Percentiles rank a stretch among this genome's conserved stretches.
These are phyloP conservation scores for Acanthamoeba culbertsoni DNA, from an alignment of 208 protist genomes.

Conservation along the genomic window DNA sequence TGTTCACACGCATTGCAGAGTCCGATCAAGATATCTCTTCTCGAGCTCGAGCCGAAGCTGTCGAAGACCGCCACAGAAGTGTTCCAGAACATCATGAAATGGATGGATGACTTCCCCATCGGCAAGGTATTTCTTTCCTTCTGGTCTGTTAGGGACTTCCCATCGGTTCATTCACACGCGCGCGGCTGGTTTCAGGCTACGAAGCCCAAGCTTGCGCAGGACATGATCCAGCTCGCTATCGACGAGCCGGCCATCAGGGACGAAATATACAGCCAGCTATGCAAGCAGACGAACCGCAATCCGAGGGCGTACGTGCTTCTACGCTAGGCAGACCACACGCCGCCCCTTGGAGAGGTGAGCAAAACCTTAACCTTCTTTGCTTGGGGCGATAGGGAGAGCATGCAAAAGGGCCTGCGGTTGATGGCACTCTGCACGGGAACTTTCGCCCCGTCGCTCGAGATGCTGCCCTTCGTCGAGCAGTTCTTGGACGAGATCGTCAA, in stretches of 20 bases:
- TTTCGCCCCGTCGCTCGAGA: background rate
- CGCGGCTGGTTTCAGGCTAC: background rate
- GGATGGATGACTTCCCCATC: conserved; percentile 54
- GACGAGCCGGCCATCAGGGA: background rate
- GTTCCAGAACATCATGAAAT: conserved; percentile 57
- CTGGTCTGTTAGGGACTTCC: background rate
- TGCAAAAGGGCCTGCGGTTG: conserved; percentile 19
- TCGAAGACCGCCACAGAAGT: background rate
- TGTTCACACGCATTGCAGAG: background rate
- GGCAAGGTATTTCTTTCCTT: background rate
- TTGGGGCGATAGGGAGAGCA: background rate
- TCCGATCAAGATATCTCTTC: conserved; percentile 43
- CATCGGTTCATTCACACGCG: too few relatives aligned
- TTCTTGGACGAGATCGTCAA: background rate
- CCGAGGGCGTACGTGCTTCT: background rate
- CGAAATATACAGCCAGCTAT: conserved; percentile 47
- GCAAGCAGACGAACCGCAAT: conserved; percentile 41
- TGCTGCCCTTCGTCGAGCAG: conserved; percentile 50
- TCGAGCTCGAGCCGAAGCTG: background rate
- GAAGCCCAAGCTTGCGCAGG: conserved; percentile 37
- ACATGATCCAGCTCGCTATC: conserved; percentile 10
- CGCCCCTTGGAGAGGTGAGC: background rate
- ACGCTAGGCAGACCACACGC: background rate
- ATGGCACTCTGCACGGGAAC: conserved; percentile 45
- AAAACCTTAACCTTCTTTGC: background rate